Evolutionary conservation across 2,329 filamentous ascomycete species (phyloP), one percentile per base, ranked within the genome.

Genomic region (Sporothrix pallida): DNA sequence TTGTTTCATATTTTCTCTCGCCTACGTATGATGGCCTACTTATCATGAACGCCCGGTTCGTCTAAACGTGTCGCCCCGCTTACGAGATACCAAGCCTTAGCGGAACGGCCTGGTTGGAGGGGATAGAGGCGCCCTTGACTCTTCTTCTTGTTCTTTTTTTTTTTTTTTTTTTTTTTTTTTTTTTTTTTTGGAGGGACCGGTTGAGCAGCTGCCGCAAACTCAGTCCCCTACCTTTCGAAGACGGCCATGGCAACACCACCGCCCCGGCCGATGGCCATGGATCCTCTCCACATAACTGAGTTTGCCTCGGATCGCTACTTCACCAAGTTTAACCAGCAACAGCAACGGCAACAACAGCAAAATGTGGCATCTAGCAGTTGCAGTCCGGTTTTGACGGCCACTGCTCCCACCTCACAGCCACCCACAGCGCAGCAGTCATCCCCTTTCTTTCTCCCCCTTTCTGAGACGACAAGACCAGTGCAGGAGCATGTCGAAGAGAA

Each of bases 251-350:
- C 78, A 65, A 69, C 76, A 75, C 74, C 37, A 68, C 71, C 77
- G 58, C 74, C 75, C 76, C 78, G 80, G 81, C 81, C 78, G n/a
- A 72, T 74, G 70, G 74, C 71, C 71, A 90, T 90, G 88, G 89
- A 91, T 76, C 88, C 87, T 78, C 84, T 86, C 77, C 89, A 90
- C 76, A 85, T 89, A 75, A 90, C 89, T 75, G 89, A 91, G 80
- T 91, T 91, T 81, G 89, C 88, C 75, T 91, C 89, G 62, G 84
- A 88, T 80, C 87, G 87, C 76, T 91, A 90, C 79, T 89, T 90
- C 76, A 86, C 86, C 72, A 91, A 91, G 81, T 80, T 91, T 75
- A 85, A 83, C 73, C 87, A 89, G 81, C 85, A 84, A 79, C 82
- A 86, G 44, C 84, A 81, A 76, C 82, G 82, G 20, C 84, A 85